phyloP scores from a whole-genome alignment of 75 land plant genomes.

The Cupressus sempervirens region DNA sequence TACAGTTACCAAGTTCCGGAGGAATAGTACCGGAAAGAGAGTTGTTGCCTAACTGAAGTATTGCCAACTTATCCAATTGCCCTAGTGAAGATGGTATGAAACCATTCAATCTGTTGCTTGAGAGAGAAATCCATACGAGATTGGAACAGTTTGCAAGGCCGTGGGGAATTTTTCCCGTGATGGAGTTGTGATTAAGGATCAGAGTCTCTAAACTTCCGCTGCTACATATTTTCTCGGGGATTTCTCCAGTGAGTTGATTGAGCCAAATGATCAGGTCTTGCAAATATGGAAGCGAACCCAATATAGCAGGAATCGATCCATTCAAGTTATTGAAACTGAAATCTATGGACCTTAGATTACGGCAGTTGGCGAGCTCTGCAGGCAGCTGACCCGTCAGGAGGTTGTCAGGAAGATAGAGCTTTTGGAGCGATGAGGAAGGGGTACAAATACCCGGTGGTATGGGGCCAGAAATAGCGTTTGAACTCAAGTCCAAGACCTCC shows the following conservation, averaged over 20 bases:
- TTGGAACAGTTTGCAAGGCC: conserved; percentile 36
- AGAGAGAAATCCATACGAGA: conserved; percentile 58
- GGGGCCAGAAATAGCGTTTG: conserved; percentile 52
- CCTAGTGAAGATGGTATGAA: conserved; percentile 61
- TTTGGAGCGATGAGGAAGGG: conserved; percentile 24
- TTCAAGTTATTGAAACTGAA: conserved; percentile 54
- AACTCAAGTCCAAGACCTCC: conserved; percentile 49
- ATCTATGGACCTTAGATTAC: conserved; percentile 36
- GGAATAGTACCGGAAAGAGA: conserved; percentile 73
- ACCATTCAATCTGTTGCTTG: conserved; percentile 71
- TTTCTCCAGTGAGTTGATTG: conserved; percentile 65
- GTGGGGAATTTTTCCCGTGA: conserved; percentile 63
- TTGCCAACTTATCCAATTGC: conserved; percentile 47
- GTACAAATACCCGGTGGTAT: conserved; percentile 53
- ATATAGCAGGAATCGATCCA: conserved; percentile 39
- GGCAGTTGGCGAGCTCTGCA: conserved; percentile 43
- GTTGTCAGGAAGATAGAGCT: conserved; percentile 48
- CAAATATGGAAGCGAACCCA: conserved; percentile 55
- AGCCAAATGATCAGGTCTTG: conserved; percentile 58
- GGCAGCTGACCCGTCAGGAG: conserved; percentile 55
- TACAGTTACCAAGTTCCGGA: conserved; percentile 51
- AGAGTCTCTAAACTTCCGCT: conserved; percentile 53
- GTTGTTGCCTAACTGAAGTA: conserved; percentile 66
- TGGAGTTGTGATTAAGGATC: conserved; percentile 64
- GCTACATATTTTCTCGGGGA: conserved; percentile 53